A percentile compares a stretch with the other conserved stretches of the same genome.
phyloP scores from a whole-genome alignment of 2,329 filamentous ascomycete species.

The Pyrenophora seminiperda region DNA sequence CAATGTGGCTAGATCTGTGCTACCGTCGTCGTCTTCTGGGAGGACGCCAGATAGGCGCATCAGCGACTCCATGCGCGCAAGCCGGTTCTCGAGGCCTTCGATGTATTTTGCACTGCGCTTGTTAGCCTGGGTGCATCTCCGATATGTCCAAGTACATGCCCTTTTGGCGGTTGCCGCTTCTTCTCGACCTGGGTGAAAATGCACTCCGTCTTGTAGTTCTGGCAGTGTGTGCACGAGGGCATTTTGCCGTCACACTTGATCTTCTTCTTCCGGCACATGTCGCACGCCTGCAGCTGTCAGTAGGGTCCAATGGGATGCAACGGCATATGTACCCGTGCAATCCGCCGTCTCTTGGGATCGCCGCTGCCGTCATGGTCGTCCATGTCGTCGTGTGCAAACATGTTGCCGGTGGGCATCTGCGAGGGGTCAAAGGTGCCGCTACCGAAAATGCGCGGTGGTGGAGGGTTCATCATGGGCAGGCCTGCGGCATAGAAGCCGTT shows the following conservation, averaged over 20 bases:
- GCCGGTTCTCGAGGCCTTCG: constrained; percentile 89
- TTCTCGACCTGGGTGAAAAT: constrained; percentile 98
- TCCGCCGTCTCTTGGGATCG: constrained; percentile 86
- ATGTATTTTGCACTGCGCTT: constrained; percentile 86
- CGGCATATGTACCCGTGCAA: constrained; percentile 70
- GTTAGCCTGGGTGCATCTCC: constrained; percentile 8
- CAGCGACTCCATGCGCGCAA: constrained; percentile 94
- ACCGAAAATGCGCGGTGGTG: constrained; percentile 49
- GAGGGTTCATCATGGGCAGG: constrained; percentile 48
- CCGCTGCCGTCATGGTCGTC: constrained; percentile 62
- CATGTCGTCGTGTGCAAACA: constrained; percentile 57
- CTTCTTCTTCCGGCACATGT: constrained; percentile 95
- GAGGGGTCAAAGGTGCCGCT: constrained; percentile 45
- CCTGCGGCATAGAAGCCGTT: constrained; percentile 42
- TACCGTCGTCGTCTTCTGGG: constrained; percentile 81
- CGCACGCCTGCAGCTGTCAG: constrained; percentile 70
- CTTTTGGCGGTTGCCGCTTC: constrained; percentile 96
- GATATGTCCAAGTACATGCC: constrained; percentile 57
- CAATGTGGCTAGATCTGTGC: constrained; percentile 83
- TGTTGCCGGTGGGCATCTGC: constrained; percentile 41
- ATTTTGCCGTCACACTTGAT: constrained; percentile 98
- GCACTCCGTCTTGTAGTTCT: constrained; percentile 97
- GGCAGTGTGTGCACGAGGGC: constrained; percentile 92
- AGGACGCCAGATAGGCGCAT: constrained; percentile 84
- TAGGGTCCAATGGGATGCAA: constrained; percentile 9